Base-by-base conservation (phyloP, 495 filamentous ascomycete species). In the Polyplosphaeria fusca region DNA sequence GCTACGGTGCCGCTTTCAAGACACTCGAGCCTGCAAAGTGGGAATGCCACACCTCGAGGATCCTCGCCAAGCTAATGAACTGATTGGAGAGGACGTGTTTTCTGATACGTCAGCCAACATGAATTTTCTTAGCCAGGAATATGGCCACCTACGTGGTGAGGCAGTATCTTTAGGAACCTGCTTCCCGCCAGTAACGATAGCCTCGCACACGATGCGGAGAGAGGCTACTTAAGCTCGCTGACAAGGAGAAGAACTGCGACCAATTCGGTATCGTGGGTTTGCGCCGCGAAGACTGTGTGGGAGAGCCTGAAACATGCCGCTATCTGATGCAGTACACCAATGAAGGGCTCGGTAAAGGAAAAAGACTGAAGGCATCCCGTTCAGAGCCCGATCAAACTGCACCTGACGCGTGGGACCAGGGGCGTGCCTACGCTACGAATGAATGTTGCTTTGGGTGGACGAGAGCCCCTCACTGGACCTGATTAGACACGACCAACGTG, bases 391-490 rank as follows among this genome's bases (percentile, higher is more conserved):
- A 58, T 49, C 52, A 53, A n/a, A 47, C 32, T 40, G 47, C 62
- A 65, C 62, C 52, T 65, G 62, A 61, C 62, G 23, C 39, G 35
- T 5, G 16, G 28, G 52, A 52, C 61, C 46, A 57, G 62, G 62
- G 37, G 30, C 39, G 20, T 44, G 42, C 40, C 49, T 23, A 43
- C 46, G 20, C 28, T 41, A 23, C 52, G 38, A 20, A 23, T 45
- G 24, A 55, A 59, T 59, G 59, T 59, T 58, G 44, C 52, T 50
- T 55, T 49, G 54, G 43, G 37, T 43, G 24, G 14, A 48, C 9
- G 51, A 19, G 23, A 12, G 27, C 30, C 55, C 39, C 42, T 49
- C 30, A 60, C 51, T 60, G 55, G 61, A 9, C 42, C n/a, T 22
- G 16, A 45, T 16, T 27, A 14, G 26, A 18, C 45, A 11, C 28